These are phyloP conservation scores for Nemania diffusa DNA, from an alignment of 2,329 filamentous ascomycete genomes.

Conservation along the genomic window DNA sequence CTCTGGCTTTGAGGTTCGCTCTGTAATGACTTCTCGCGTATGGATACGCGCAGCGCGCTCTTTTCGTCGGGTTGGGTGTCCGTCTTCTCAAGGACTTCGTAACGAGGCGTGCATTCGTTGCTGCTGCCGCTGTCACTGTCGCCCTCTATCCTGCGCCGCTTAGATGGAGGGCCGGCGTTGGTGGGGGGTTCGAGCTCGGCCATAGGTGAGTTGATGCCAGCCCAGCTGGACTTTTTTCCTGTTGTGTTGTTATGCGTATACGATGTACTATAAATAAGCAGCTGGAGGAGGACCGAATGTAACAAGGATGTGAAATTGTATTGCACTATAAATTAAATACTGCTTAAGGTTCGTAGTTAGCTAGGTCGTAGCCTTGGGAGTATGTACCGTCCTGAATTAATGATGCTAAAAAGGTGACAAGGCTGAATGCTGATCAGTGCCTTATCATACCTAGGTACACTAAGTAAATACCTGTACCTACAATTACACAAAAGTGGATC, in stretches of 20 bases:
- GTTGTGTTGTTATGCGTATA: neutral
- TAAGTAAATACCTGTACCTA: no score
- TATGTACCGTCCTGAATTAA: neutral
- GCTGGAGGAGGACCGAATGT: constrained; percentile 1
- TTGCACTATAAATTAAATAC: neutral
- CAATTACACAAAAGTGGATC: no score
- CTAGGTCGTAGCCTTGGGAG: neutral
- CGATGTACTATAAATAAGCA: constrained; percentile 6
- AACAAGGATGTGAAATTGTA: neutral
- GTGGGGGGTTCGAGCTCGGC: constrained; percentile 42
- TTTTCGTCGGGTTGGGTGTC: constrained; percentile 32
- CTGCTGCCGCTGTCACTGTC: no score
- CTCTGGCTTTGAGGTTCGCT: constrained; percentile 40
- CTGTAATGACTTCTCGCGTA: constrained; percentile 45
- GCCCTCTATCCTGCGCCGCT: constrained; percentile 55
- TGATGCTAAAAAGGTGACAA: constrained; percentile 11
- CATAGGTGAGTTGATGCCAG: constrained; percentile 40
- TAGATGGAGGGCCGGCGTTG: constrained; percentile 51
- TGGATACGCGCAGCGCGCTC: constrained; percentile 44
- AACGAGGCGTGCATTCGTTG: constrained; percentile 54
- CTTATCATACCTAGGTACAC: no score
- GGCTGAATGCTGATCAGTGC: constrained; percentile 17
- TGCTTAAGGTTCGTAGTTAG: neutral
- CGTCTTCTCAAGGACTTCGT: constrained; percentile 59
- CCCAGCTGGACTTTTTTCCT: neutral